Conservation (phyloP, 1,139 yeast species). For the Geotrichum fermentans region DNA sequence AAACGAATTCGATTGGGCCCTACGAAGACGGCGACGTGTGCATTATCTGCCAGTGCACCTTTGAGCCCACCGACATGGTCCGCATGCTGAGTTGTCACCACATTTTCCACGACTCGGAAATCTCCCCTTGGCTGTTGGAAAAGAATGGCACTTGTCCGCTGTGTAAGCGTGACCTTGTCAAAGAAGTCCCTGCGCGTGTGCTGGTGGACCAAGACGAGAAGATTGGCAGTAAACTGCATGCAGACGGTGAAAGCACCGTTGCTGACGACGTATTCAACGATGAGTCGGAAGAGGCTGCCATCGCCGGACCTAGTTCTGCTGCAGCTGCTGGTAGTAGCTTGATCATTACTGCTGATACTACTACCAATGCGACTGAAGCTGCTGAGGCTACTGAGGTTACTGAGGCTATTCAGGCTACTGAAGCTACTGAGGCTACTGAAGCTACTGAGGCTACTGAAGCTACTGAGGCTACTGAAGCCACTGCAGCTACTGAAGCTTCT, state of each 20-base stretch:
- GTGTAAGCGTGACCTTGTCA: slow-evolving; percentile 15
- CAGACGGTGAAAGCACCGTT: neutral
- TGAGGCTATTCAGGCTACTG: too few relatives aligned
- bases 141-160: slow-evolving; percentile 17
- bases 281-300: neutral
- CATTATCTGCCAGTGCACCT: slow-evolving; percentile 17
- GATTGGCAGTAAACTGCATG: slow-evolving; percentile 24
- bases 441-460: too few relatives aligned
- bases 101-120: slow-evolving; percentile 18
- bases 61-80: slow-evolving; percentile 10
- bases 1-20: neutral
- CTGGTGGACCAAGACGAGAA: slow-evolving; percentile 34
- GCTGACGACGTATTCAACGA: neutral
- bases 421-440: too few relatives aligned
- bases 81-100: slow-evolving; percentile 19
- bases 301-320: neutral
- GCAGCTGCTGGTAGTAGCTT: neutral
- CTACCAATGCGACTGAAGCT: too few relatives aligned
- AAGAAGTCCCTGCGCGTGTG: slow-evolving; percentile 31
- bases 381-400: too few relatives aligned
- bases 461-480: neutral
- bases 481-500: neutral
- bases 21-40: slow-evolving; percentile 11
- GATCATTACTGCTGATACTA: too few relatives aligned
- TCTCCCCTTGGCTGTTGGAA: slow-evolving; percentile 15